These are phyloP conservation scores for Laguncularia racemosa DNA, from an alignment of 345 rosid species.

Conservation along the genomic window DNA sequence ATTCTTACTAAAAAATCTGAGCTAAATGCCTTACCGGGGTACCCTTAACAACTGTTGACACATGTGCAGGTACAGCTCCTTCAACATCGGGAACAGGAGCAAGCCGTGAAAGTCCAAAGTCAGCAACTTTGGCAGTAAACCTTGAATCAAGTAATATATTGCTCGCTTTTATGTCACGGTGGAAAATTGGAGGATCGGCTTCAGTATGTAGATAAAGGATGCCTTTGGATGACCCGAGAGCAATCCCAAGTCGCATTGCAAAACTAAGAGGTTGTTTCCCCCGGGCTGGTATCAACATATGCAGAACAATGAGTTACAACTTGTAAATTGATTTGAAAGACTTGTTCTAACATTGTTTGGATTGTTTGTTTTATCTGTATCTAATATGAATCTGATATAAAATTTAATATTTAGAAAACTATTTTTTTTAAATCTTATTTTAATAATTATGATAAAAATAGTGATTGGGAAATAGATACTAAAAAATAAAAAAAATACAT, in stretches of 20 bases:
- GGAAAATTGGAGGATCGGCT: constrained; percentile 93
- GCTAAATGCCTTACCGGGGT: constrained; percentile 54
- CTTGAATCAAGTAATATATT: constrained; percentile 70
- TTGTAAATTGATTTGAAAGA: constrained; percentile 4
- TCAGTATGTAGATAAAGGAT: constrained; percentile 81
- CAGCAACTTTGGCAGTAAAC: constrained; percentile 87
- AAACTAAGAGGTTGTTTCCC: constrained; percentile 46
- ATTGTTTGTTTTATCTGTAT: too few species aligned
- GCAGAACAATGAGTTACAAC: neutral
- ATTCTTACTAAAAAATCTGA: neutral
- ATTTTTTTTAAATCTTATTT: too few species aligned
- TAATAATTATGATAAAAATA: too few species aligned
- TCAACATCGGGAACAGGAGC: constrained; percentile 81
- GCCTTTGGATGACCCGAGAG: constrained; percentile 81
- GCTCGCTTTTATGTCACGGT: constrained; percentile 93
- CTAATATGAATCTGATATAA: too few species aligned
- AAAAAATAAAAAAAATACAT: too few species aligned
- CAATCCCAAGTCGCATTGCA: constrained; percentile 57
- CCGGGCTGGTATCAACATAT: constrained; percentile 32
- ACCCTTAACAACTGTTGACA: constrained; percentile 90
- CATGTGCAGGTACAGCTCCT: constrained; percentile 64
- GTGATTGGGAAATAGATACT: too few species aligned
- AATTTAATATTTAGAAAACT: too few species aligned
- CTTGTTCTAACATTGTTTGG: neutral
- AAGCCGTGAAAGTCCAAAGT: constrained; percentile 88